Conservation (phyloP, 2,329 filamentous ascomycete species). For the Ustilaginoidea virens region DNA sequence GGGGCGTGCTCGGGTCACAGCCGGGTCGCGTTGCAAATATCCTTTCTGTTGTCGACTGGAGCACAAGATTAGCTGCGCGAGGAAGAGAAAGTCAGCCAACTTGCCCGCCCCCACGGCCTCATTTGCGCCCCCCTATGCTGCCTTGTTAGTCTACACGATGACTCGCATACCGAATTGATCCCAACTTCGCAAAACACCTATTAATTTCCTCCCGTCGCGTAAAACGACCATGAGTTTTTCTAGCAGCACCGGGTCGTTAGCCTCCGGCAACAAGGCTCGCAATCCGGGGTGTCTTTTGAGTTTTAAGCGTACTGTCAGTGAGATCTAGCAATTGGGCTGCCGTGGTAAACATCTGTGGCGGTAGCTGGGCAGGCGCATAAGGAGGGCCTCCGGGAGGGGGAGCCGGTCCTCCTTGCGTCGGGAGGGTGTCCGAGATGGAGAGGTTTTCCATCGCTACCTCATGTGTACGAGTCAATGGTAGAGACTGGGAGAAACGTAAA, state of each 20-base stretch:
- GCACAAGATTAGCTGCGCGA: conserved; percentile 75
- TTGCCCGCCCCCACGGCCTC: too few relatives aligned
- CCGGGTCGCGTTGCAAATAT: conserved; percentile 49
- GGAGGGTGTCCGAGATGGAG: conserved; percentile 32
- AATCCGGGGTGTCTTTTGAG: too few relatives aligned
- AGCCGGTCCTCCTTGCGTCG: conserved; percentile 19
- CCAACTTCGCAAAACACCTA: conserved; percentile 87
- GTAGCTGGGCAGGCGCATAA: conserved; percentile 47
- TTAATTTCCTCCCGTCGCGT: conserved; percentile 84
- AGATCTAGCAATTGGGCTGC: conserved; percentile 89
- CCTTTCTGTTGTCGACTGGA: conserved; percentile 84
- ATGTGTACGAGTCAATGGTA: conserved; percentile 6
- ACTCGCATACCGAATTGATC: conserved; percentile 70
- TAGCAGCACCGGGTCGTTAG: conserved; percentile 23
- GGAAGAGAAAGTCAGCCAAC: neutral
- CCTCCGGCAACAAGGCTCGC: too few relatives aligned
- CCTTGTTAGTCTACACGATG: too few relatives aligned
- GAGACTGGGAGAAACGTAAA: too few relatives aligned
- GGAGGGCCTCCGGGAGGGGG: conserved; percentile 15
- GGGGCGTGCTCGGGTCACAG: conserved; percentile 18
- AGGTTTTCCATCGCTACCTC: conserved; percentile 36
- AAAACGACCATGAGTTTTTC: conserved; percentile 90
- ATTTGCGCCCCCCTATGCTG: too few relatives aligned
- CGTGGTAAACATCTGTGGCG: conserved; percentile 96
- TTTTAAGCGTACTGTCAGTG: conserved; percentile 68